Base-by-base conservation (phyloP, 331 rosid genomes). In the Prunus yedoensis region DNA sequence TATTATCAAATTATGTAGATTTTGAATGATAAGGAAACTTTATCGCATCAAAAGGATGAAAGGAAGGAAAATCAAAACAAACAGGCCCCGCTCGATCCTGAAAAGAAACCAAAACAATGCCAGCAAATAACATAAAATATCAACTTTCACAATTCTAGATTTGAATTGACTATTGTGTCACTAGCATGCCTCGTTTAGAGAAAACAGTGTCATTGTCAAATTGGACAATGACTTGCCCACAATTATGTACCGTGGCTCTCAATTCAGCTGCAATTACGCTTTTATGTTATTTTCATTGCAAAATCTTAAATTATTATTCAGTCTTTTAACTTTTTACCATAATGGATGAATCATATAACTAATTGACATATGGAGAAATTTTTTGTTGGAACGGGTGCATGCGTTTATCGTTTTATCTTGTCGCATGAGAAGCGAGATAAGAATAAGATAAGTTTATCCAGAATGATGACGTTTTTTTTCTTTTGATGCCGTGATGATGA, bases 101-200 rank as follows among this genome's bases (percentile, higher is more conserved):
- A 45, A 65, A 65, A 7, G 2, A 35, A 16, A 41, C 3, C 35
- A n/a, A 18, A 5, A 0, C 63, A 4, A 13, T 45, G 16, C 14
- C 15, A 7, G 0, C n/a, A 60, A 38, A n/a, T 57, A 21, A 2
- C 30, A 59, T 25, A 38, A 38, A 59, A 25, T 35, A 59, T 66
- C 54, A 66, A 23, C 71, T 3, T 66, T 66, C 53, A 43, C 71
- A 66, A 18, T 43, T 66, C 71, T 66, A 66, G 35, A 59, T 59
- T 10, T 59, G 51, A 5, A 20, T 35, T 41, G 30, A 66, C 27
- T 66, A 46, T 20, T 4, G 68, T 30, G 50, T n/a, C 54, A 43
- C 56, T 16, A 45, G 12, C 66, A 61, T 61, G 67, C 13, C 46
- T 62, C 41, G 46, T 1, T 49, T 46, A 46, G 18, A 20, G 5